Base-by-base conservation (phyloP, 192 early-diverging fungal species). In the Linnemannia elongata region DNA sequence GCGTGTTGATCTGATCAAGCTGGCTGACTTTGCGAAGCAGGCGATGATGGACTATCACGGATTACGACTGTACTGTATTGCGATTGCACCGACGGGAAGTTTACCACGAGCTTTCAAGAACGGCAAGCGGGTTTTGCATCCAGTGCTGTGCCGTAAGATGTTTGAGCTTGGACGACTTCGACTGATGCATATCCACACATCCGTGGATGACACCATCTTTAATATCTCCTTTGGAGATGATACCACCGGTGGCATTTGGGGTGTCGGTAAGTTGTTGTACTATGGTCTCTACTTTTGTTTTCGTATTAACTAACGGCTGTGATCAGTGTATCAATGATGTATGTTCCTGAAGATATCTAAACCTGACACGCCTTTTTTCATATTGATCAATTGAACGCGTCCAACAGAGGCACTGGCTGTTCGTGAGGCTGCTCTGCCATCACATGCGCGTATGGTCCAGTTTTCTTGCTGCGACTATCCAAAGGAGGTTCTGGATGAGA, bases 81-180 rank as follows among this genome's bases (percentile, higher is more conserved):
- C 90, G 13, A 88, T 95, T 75, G 95, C 94, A 49, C 88, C 85
- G 17, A 80, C 90, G 4, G 89, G 91, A 49, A 86, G 91, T 35
- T 82, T 97, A 27, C 96, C 96, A 47, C 92, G 94, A 27, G 89
- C 91, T 0, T 93, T 94, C 82, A 93, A 94, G 82, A 94, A 96
- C 78, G 94, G 94, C 36, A 91, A 93, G 79, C 88, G 92, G 57
- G 89, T 91, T 6, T 85, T 95, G 78, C 94, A 96, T 76, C 87
- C 93, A 6, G 90, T 95, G 63, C 89, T 93, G 38, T 93, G 94
- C 73, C 92, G 93, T 45, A 91, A 92, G 24, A 89, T 89, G 54
- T 96, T 94, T 74, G 91, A 95, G 71, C 87, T 89, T 36, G 94
- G 95, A 54, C 89, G 89, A 63, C 76, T 96, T 49, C 78, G 89